phyloP scores from a whole-genome alignment of 1,284 basidiomycete genomes.

The Apiotrichum akiyoshidainum region DNA sequence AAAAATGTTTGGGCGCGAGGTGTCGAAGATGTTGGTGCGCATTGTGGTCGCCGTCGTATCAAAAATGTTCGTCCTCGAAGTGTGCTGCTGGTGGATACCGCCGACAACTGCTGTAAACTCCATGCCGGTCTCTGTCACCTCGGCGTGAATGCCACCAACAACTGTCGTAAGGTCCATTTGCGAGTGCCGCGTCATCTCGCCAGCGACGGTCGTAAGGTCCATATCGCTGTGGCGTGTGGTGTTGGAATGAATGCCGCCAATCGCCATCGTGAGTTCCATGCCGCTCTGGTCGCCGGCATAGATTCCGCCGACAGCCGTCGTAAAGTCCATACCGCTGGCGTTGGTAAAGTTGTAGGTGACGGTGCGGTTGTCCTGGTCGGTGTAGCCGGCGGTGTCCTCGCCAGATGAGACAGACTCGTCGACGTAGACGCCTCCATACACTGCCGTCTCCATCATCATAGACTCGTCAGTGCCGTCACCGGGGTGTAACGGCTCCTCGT shows the following conservation, averaged over 20 bases:
- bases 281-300: conserved; percentile 3
- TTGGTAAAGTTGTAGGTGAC: conserved; percentile 8
- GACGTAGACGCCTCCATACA: conserved; percentile 41
- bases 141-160: conserved; percentile 5
- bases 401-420: conserved; percentile 29
- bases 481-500: conserved; percentile 21
- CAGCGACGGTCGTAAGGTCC: not conserved
- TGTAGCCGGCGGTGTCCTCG: conserved; percentile 10
- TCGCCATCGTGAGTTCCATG: conserved; percentile 26
- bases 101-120: conserved; percentile 11
- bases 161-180: conserved; percentile 8
- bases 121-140: not conserved
- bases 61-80: not conserved
- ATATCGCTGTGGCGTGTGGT: not conserved
- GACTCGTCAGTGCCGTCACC: conserved; percentile 45
- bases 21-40: conserved; percentile 12
- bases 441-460: conserved; percentile 47
- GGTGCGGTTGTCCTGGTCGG: conserved; percentile 5
- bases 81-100: conserved; percentile 3
- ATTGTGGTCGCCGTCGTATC: not conserved
- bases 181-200: too few species aligned
- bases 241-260: conserved; percentile 8
- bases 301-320: conserved; percentile 43
- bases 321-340: conserved; percentile 39
- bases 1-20: conserved; percentile 7